Base-by-base conservation (phyloP, 1,284 basidiomycete genomes). In the Paramarasmius palmivorus region DNA sequence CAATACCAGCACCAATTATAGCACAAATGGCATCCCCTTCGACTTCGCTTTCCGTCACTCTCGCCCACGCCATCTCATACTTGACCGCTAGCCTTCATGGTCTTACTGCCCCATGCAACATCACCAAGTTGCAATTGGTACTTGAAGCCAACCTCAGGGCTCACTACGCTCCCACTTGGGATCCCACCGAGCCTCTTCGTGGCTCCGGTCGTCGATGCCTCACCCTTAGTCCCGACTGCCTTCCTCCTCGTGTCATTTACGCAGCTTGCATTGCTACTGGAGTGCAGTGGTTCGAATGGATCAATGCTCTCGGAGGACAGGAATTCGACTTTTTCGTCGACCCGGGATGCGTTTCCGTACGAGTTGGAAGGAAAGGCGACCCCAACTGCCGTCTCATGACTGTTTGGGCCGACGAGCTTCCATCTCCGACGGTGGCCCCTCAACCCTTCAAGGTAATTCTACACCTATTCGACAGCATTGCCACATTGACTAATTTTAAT, bases 241-340 rank as follows among this genome's bases (percentile, higher is more conserved):
- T 82, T 2, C 89, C 88, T 37, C 88, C 89, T 46, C 82, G 84
- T 45, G 73, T 82, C 61, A 75, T 92, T 63, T 83, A 88, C 72
- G 72, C 79, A 50, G 84, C 88, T 14, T 90, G 88, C 69, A 71
- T 82, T 52, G 75, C 82, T 29, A 74, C 85, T 34, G 80, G 81
- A 55, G 77, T 91, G 35, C 82, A 88, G 60, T 91, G 89, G 89
- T 82, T 82, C 55, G 81, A 86, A 62, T 91, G 88, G 88, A 86
- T 89, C 49, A 62, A 76, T 41, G 73, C 78, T 51, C 79, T 91
- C 51, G 87, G 88, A 7, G 77, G 79, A 59, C 69, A 73, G 52
- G 86, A 88, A 68, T 85, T 91, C 61, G 88, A 91, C 68, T 79
- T 92, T 56, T 84, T 87, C 68, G 79, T 90, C 61, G 86, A 90